These are phyloP conservation scores for Syncephalastrum contaminatum DNA, from an alignment of 371 early-diverging fungal species.

Conservation along the genomic window DNA sequence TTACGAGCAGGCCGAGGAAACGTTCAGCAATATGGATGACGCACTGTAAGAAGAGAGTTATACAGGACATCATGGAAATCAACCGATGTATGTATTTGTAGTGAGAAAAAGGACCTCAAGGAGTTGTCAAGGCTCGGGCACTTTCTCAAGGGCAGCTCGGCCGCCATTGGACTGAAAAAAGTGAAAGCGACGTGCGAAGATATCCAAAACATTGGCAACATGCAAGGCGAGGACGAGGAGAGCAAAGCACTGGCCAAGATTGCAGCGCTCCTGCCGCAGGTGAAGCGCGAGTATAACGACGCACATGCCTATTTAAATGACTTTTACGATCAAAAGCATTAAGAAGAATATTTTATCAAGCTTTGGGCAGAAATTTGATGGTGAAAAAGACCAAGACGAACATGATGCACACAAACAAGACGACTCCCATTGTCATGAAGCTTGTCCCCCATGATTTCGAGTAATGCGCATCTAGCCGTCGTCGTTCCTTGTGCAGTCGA, in stretches of 20 bases:
- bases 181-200: constrained; percentile 83
- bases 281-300: constrained; percentile 73
- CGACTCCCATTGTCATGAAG: constrained; percentile 62
- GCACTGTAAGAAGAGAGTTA: constrained; percentile 69
- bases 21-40: constrained; percentile 64
- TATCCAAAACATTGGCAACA: constrained; percentile 82
- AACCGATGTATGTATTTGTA: constrained; percentile 23
- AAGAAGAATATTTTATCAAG: constrained; percentile 15
- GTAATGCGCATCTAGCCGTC: constrained; percentile 55
- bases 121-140: constrained; percentile 83
- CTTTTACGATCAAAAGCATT: constrained; percentile 62
- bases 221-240: constrained; percentile 63
- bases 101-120: constrained; percentile 64
- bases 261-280: constrained; percentile 54
- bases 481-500: constrained; percentile 49
- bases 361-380: constrained; percentile 68
- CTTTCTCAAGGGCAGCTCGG: constrained; percentile 90
- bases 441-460: constrained; percentile 69
- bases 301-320: constrained; percentile 72
- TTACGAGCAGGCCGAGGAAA: constrained; percentile 74
- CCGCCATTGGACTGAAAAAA: constrained; percentile 83
- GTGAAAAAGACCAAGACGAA: constrained; percentile 70
- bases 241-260: constrained; percentile 67
- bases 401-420: constrained; percentile 62
- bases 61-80: too few relatives aligned